Conservation (phyloP, 495 filamentous ascomycete genomes). For the Corynascus novoguineensis region DNA sequence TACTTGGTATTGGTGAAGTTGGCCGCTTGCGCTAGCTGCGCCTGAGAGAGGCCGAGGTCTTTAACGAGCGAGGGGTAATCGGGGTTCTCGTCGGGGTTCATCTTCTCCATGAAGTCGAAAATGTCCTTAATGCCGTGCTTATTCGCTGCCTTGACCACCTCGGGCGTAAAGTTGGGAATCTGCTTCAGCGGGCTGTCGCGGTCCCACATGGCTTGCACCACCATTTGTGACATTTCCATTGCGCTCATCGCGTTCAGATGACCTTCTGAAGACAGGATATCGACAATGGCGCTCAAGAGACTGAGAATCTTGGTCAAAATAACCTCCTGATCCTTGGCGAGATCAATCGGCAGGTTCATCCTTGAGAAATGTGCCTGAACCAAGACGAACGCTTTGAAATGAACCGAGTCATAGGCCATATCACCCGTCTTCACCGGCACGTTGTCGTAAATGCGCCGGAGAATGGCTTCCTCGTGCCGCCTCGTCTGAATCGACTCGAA, state of each 20-base stretch:
- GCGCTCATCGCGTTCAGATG: conserved; percentile 95
- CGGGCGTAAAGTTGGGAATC: conserved; percentile 87
- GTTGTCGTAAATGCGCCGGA: conserved; percentile 89
- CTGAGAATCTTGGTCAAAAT: conserved; percentile 82
- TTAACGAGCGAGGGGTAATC: conserved; percentile 70
- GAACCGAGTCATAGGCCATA: conserved; percentile 80
- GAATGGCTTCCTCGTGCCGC: conserved; percentile 81
- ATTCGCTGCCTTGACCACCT: conserved; percentile 77
- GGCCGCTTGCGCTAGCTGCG: conserved; percentile 81
- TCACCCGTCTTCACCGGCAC: conserved; percentile 91
- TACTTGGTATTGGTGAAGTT: conserved; percentile 96
- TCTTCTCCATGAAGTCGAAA: conserved; percentile 97
- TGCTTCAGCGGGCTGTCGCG: conserved; percentile 94
- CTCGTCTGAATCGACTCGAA: conserved; percentile 94
- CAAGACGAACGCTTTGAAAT: conserved; percentile 96
- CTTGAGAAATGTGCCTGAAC: conserved; percentile 96
- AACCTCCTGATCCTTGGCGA: conserved; percentile 93
- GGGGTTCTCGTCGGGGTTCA: conserved; percentile 87
- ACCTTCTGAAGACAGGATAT: conserved; percentile 92
- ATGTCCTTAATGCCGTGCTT: conserved; percentile 81
- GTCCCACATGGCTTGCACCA: conserved; percentile 98
- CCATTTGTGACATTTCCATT: conserved; percentile 99
- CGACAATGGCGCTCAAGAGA: conserved; percentile 84
- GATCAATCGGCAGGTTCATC: conserved; percentile 90
- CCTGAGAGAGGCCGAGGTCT: conserved; percentile 69